These are phyloP conservation scores for Taiozyma onychis DNA, from an alignment of 1,139 yeast species.

Conservation along the genomic window DNA sequence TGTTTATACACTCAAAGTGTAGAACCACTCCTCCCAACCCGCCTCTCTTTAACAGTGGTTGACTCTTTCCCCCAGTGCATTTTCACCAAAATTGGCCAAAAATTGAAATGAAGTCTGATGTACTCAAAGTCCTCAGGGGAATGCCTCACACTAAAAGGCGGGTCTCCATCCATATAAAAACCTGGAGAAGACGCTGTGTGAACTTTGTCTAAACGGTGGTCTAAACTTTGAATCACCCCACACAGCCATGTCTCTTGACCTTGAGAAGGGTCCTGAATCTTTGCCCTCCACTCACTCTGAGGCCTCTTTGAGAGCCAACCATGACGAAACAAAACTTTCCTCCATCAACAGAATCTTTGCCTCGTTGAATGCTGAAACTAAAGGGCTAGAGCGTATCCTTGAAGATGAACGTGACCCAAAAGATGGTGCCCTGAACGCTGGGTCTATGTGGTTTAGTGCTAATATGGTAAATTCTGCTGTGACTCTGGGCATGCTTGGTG, in stretches of 20 bases:
- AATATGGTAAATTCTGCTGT: constrained; percentile 84
- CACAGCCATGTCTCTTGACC: not conserved
- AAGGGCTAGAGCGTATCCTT: constrained; percentile 42
- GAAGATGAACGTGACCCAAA: constrained; percentile 43
- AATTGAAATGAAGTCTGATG: not conserved
- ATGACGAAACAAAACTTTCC: constrained; percentile 8
- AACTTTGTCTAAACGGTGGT: too few relatives aligned
- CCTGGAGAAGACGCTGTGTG: not conserved
- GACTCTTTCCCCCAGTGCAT: not conserved
- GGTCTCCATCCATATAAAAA: not conserved
- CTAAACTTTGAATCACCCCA: not conserved
- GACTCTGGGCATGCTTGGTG: constrained; percentile 76
- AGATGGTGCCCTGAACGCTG: constrained; percentile 58
- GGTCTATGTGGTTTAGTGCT: constrained; percentile 90
- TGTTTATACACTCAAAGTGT: too few relatives aligned
- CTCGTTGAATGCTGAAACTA: constrained; percentile 36
- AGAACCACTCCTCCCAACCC: too few relatives aligned
- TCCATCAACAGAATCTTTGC: constrained; percentile 30
- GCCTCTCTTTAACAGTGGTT: not conserved
- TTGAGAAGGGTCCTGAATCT: not conserved
- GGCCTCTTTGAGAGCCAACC: not conserved
- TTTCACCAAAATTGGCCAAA: not conserved
- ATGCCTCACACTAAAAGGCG: not conserved
- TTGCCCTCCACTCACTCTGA: not conserved
- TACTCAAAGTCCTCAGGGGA: not conserved